Evolutionary conservation across 1,284 basidiomycete genomes (phyloP).

Genomic region (Ustilago lituana): DNA sequence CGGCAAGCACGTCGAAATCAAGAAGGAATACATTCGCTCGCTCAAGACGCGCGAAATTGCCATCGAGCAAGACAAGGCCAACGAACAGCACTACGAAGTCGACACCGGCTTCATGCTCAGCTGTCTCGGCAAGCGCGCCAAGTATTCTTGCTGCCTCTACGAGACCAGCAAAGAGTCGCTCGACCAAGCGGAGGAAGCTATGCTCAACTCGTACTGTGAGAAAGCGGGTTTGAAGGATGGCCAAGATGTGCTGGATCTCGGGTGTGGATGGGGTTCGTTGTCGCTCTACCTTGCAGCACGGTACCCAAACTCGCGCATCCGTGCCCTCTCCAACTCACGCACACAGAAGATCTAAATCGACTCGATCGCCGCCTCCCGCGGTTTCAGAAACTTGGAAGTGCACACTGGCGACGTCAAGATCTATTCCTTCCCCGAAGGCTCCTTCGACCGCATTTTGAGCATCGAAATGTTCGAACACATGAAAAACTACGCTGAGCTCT

Average conservation of each 20-base stretch:
- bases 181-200: conserved; percentile 75
- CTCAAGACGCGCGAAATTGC: conserved; percentile 73
- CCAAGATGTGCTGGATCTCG: conserved; percentile 76
- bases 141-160: conserved; percentile 74
- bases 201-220: conserved; percentile 77
- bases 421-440: conserved; percentile 72
- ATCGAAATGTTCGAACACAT: conserved; percentile 85
- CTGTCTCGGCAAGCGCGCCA: conserved; percentile 54
- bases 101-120: conserved; percentile 61
- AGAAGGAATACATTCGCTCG: conserved; percentile 71
- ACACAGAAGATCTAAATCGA: conserved; percentile 80
- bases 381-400: conserved; percentile 73
- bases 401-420: conserved; percentile 79
- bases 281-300: conserved; percentile 78
- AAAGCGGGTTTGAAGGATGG: conserved; percentile 77
- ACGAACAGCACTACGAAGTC: conserved; percentile 82
- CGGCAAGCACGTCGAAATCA: conserved; percentile 75
- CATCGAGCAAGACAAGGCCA: conserved; percentile 77
- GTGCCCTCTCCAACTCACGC: conserved; percentile 76
- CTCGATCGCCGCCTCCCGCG: conserved; percentile 71
- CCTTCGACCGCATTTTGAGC: conserved; percentile 78
- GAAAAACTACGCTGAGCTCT: conserved; percentile 73
- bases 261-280: conserved; percentile 81
- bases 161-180: conserved; percentile 76
- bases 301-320: conserved; percentile 77